These are phyloP conservation scores for Neonectria sp. DNA, from an alignment of 2,329 filamentous ascomycete species.

Conservation along the genomic window DNA sequence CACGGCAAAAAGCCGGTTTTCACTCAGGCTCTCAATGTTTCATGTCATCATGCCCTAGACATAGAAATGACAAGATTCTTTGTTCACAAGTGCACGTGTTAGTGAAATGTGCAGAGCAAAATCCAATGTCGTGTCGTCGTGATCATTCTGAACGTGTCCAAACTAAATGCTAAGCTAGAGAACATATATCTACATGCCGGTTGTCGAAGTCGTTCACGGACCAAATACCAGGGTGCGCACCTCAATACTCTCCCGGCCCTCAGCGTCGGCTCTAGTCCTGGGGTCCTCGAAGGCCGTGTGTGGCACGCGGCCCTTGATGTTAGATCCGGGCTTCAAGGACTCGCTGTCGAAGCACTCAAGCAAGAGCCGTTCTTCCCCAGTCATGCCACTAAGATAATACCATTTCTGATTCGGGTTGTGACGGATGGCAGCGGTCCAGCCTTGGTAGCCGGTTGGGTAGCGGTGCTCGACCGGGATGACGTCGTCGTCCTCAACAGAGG, in stretches of 20 bases:
- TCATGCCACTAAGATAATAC: conserved; percentile 88
- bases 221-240: conserved; percentile 90
- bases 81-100: conserved; percentile 18
- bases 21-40: conserved; percentile 16
- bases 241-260: conserved; percentile 89
- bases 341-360: conserved; percentile 86
- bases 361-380: conserved; percentile 78
- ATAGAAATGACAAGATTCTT: conserved; percentile 38
- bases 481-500: conserved; percentile 73
- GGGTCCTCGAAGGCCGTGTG: conserved; percentile 88
- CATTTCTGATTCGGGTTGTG: conserved; percentile 76
- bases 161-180: background rate
- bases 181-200: conserved; percentile 11
- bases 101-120: conserved; percentile 1
- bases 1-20: conserved; percentile 30
- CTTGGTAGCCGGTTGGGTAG: conserved; percentile 75
- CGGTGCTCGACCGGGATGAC: conserved; percentile 81
- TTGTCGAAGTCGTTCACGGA: conserved; percentile 51
- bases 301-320: conserved; percentile 72
- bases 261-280: conserved; percentile 77
- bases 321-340: conserved; percentile 62
- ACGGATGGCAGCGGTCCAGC: conserved; percentile 81
- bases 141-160: background rate
- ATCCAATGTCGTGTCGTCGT: conserved; percentile 14
- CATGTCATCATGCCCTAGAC: conserved; percentile 38